Evolutionary conservation across 139 green algal genomes (phyloP).

Genomic region (Tetraselmis chui): DNA sequence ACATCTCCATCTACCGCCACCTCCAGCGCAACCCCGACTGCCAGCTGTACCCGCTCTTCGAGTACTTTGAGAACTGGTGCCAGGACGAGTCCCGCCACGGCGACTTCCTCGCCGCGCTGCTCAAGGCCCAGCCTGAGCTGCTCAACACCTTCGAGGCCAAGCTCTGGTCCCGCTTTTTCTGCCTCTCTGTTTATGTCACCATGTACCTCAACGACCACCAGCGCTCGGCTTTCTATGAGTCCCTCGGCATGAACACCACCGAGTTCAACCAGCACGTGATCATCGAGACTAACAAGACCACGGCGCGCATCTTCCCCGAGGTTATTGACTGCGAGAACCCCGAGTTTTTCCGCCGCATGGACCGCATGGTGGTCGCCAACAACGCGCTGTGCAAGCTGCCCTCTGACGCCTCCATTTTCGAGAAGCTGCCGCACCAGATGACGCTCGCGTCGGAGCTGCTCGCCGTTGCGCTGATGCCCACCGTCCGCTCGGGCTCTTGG

Average conservation of each 20-base stretch:
- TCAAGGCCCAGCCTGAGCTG: constrained; percentile 86
- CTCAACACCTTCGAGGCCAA: constrained; percentile 69
- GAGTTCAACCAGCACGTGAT: constrained; percentile 98
- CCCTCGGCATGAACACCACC: constrained; percentile 88
- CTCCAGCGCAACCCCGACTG: constrained; percentile 92
- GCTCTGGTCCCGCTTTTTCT: constrained; percentile 97
- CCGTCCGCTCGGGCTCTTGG: background rate
- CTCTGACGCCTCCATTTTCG: background rate
- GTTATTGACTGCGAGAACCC: constrained; percentile 66
- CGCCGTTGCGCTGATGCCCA: background rate
- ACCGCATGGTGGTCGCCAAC: constrained; percentile 79
- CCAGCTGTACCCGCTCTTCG: constrained; percentile 98
- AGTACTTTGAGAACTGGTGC: constrained; percentile 99
- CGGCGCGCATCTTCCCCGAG: constrained; percentile 89
- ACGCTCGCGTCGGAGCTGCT: background rate
- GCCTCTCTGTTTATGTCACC: constrained; percentile 97
- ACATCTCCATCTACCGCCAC: constrained; percentile 91
- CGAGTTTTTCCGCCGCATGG: constrained; percentile 76
- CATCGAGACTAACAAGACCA: constrained; percentile 98
- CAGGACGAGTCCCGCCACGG: constrained; percentile 90
- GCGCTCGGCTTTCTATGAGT: constrained; percentile 85
- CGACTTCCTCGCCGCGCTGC: constrained; percentile 89
- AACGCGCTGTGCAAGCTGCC: constrained; percentile 43
- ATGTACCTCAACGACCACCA: constrained; percentile 99
- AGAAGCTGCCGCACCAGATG: background rate